A percentile compares a stretch with the other conserved stretches of the same genome.
Conservation (phyloP, 2,329 filamentous ascomycete species). For the Aspergillus texensis region DNA sequence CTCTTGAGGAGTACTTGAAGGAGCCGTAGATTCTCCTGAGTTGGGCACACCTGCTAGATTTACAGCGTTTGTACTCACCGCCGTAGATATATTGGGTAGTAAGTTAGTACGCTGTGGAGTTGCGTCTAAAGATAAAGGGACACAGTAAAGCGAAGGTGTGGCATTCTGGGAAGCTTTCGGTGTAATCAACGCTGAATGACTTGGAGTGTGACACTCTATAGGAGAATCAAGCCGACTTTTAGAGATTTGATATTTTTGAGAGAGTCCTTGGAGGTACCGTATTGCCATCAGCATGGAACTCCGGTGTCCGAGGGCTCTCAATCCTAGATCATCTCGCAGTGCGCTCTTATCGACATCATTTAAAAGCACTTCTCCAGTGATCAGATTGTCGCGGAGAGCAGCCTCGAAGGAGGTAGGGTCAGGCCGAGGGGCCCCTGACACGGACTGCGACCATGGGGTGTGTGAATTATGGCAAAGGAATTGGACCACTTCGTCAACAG, state of each 20-base stretch:
- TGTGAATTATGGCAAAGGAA: conserved; percentile 63
- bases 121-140: not conserved
- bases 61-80: not conserved
- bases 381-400: conserved; percentile 61
- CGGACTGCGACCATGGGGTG: conserved; percentile 44
- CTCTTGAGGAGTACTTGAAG: not conserved
- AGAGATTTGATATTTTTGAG: conserved; percentile 50
- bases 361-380: conserved; percentile 68
- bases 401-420: conserved; percentile 57
- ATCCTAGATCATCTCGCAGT: conserved; percentile 58
- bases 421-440: conserved; percentile 47
- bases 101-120: not conserved
- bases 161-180: not conserved
- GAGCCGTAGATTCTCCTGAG: too few relatives aligned
- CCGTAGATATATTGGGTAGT: not conserved
- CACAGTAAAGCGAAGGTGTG: not conserved
- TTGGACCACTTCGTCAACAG: conserved; percentile 65
- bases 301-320: conserved; percentile 62
- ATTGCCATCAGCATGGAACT: conserved; percentile 62
- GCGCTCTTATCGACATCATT: conserved; percentile 54
- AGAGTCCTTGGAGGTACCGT: conserved; percentile 56
- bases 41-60: not conserved
- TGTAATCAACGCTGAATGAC: not conserved
- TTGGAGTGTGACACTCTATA: conserved; percentile 10
- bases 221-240: not conserved